These are phyloP conservation scores for Eutypa lata DNA, from an alignment of 2,329 filamentous ascomycete species.

Conservation along the genomic window DNA sequence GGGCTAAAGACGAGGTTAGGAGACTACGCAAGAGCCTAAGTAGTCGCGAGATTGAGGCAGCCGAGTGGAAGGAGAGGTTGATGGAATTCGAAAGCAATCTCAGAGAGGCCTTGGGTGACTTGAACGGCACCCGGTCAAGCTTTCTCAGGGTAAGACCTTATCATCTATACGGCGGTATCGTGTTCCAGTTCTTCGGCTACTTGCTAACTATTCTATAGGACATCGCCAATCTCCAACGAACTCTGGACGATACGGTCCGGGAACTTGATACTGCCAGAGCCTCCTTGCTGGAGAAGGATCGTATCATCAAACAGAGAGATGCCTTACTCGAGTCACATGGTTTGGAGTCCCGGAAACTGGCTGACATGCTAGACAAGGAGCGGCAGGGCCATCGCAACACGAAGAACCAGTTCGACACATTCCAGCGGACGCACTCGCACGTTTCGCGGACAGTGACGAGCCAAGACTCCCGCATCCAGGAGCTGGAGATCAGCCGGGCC, in stretches of 20 bases:
- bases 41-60: conserved; percentile 81
- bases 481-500: conserved; percentile 77
- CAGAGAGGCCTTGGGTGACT: conserved; percentile 80
- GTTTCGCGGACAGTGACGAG: conserved; percentile 82
- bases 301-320: conserved; percentile 85
- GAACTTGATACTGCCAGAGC: conserved; percentile 78
- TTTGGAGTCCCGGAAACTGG: conserved; percentile 79
- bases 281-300: conserved; percentile 84
- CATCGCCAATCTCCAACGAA: conserved; percentile 81
- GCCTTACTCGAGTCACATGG: conserved; percentile 83
- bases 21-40: conserved; percentile 79
- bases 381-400: conserved; percentile 80
- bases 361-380: conserved; percentile 89
- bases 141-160: conserved; percentile 66
- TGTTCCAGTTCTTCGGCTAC: background rate
- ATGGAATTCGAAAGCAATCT: conserved; percentile 88
- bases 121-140: conserved; percentile 80
- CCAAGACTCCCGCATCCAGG: conserved; percentile 78
- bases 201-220: conserved; percentile 46
- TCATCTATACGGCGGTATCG: background rate
- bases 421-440: conserved; percentile 82
- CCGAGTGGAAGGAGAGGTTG: conserved; percentile 86
- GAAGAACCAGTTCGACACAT: conserved; percentile 81
- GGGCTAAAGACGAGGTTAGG: conserved; percentile 81
- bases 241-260: conserved; percentile 78